Evolutionary conservation across 2,329 filamentous ascomycete genomes (phyloP), one percentile per base, ranked within the genome.

Genomic region (Cladophialophora carrionii): DNA sequence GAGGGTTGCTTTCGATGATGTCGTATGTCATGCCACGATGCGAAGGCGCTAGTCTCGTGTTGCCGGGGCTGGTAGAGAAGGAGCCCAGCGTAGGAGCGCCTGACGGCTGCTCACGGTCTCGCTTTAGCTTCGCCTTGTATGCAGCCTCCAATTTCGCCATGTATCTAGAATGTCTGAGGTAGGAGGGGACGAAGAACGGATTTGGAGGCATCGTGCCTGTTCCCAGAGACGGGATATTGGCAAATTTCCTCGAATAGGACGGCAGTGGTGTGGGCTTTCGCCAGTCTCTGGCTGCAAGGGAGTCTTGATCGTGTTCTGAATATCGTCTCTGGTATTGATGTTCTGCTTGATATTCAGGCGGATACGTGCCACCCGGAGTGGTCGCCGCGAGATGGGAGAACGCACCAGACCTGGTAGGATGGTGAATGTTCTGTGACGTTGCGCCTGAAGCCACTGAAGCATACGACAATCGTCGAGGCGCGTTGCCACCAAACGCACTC

Each of bases 21-120:
- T 96, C 92, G 76, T 91, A 91, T 17, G 90, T 87, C 79, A 96
- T 86, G 22, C 91, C 92, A 61, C 90, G 85, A 77, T 96, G 89
- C 32, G 84, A 85, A 3, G 88, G 81, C 22, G 84, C 79, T 73
- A 87, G 84, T 75, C 79, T 79, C 64, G 79, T 81, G 61, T 74
- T 75, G 3, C 73, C 71, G 20, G 74, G 64, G 68, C 84, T 84
- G 26, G 83, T 82, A n/a, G 83, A 84, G 29, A 84, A 73, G 29
- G 82, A 80, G 64, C 79, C 80, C 3, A 79, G 80, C n/a, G 80
- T 77, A 26, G 68, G 62, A 12, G 62, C 46, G 22, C 76, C 73
- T 79, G 78, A 65, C 76, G 79, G 69, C 82, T 81, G 20, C 71
- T 81, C 73, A 82, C 84, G 73, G 75, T 82, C 73, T 78, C 82